Evolutionary conservation across 2,329 filamentous ascomycete genomes (phyloP).

Genomic region (Cladosporium cucumerinum): DNA sequence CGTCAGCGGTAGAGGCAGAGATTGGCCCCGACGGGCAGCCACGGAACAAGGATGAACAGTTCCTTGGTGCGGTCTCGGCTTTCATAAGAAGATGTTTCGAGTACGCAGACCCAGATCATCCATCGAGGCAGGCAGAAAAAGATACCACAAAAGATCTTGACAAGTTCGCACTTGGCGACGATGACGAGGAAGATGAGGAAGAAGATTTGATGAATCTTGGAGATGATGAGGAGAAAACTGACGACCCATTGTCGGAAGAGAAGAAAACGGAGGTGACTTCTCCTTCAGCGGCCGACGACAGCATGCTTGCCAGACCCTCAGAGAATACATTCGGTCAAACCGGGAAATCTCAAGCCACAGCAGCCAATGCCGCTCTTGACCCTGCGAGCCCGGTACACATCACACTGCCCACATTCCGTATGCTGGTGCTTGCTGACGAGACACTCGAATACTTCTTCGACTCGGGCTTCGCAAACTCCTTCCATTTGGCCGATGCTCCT

Average conservation of each 20-base stretch:
- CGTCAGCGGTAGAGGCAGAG: constrained; percentile 38
- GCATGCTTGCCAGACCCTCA: constrained; percentile 29
- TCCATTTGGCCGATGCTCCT: constrained; percentile 73
- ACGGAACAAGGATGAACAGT: constrained; percentile 72
- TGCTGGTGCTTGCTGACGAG: constrained; percentile 96
- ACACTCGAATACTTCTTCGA: constrained; percentile 96
- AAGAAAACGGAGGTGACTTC: constrained; percentile 17
- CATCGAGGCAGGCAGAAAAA: constrained; percentile 29
- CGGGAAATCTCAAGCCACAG: constrained; percentile 60
- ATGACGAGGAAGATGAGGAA: constrained; percentile 42
- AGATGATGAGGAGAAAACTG: constrained; percentile 29
- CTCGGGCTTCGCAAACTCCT: constrained; percentile 86
- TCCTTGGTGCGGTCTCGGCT: constrained; percentile 87
- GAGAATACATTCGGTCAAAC: constrained; percentile 35
- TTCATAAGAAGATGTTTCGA: constrained; percentile 97
- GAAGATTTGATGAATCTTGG: constrained; percentile 60
- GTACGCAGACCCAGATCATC: constrained; percentile 84
- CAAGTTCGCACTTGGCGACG: constrained; percentile 74
- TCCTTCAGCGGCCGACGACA: constrained; percentile 24
- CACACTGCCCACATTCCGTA: constrained; percentile 94
- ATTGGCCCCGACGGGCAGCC: constrained; percentile 33
- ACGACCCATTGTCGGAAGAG: neutral
- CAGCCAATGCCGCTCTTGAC: constrained; percentile 86
- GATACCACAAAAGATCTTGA: constrained; percentile 42
- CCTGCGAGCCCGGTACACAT: constrained; percentile 92